These are phyloP conservation scores for Scutellaria barbata DNA, from an alignment of 257 asterid genomes.

Conservation along the genomic window DNA sequence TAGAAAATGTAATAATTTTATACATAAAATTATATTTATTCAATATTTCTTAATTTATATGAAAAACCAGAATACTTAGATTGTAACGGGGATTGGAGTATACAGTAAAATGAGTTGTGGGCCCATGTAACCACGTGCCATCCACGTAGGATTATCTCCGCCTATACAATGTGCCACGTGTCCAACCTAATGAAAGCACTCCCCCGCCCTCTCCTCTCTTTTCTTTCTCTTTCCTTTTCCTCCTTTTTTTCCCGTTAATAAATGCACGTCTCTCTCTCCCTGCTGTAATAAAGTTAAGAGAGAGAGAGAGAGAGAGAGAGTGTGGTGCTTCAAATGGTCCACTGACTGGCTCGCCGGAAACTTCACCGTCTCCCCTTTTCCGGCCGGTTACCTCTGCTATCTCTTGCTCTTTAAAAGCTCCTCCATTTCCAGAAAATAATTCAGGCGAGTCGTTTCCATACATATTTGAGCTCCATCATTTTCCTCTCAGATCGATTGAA, in stretches of 20 bases:
- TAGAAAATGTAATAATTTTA: too few species aligned
- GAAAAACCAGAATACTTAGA: too few species aligned
- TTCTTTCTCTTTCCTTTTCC: conserved; percentile 5
- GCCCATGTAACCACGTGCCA: conserved; percentile 24
- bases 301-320: conserved; percentile 39
- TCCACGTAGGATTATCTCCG: conserved; percentile 35
- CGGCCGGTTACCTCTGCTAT: conserved; percentile 18
- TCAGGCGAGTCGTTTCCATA: conserved; percentile 27
- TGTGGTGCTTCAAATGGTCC: conserved; percentile 42
- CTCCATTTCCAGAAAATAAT: conserved; percentile 8
- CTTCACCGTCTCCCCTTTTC: conserved; percentile 30
- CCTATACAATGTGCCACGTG: conserved; percentile 38
- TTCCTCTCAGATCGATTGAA: conserved; percentile 44
- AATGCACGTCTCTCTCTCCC: conserved; percentile 46
- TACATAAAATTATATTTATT: too few species aligned
- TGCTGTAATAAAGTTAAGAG: conserved; percentile 27
- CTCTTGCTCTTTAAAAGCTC: not conserved
- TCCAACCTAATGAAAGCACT: conserved; percentile 32
- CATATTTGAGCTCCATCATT: conserved; percentile 28
- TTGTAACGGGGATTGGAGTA: too few species aligned
- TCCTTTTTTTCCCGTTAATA: conserved; percentile 54
- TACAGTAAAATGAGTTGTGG: not conserved
- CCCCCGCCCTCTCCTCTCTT: conserved; percentile 31
- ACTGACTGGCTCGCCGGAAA: conserved; percentile 52
- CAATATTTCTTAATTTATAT: too few species aligned